Evolutionary conservation across 2,329 filamentous ascomycete genomes (phyloP).

Genomic region (Fusarium poae): DNA sequence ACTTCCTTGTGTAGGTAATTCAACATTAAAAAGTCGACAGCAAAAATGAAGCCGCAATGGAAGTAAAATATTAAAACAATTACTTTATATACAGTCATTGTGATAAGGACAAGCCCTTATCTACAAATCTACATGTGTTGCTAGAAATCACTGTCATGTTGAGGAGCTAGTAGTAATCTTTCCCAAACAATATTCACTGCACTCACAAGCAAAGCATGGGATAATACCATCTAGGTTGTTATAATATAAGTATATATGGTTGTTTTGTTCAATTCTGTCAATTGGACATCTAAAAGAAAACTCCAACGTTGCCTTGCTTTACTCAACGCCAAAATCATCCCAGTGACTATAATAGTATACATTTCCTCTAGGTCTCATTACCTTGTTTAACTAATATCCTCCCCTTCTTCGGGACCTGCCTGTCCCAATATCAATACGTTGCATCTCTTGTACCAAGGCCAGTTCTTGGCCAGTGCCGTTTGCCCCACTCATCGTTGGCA

Average conservation of each 20-base stretch:
- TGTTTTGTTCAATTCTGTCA: conserved; percentile 10
- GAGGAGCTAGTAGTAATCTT: neutral
- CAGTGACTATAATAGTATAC: conserved; percentile 43
- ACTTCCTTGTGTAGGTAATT: too few relatives aligned
- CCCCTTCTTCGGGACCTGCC: conserved; percentile 68
- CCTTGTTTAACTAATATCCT: conserved; percentile 54
- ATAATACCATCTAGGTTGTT: neutral
- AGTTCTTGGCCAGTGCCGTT: conserved; percentile 62
- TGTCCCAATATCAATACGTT: conserved; percentile 73
- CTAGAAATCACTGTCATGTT: neutral
- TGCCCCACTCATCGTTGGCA: conserved; percentile 65
- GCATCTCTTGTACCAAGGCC: conserved; percentile 79
- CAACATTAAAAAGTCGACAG: neutral
- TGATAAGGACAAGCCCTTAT: too few relatives aligned
- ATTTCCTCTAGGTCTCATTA: conserved; percentile 39
- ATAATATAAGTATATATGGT: conserved; percentile 10
- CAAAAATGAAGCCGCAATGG: neutral
- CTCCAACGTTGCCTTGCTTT: conserved; percentile 29
- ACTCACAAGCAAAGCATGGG: neutral
- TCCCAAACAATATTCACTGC: neutral
- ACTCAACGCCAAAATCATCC: conserved; percentile 37
- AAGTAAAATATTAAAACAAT: neutral
- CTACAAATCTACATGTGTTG: neutral
- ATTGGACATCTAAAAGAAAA: conserved; percentile 14
- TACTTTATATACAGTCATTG: neutral